A percentile compares a stretch with the other conserved stretches of the same genome.
These are phyloP conservation scores for Neoboletus subvelutipes DNA, from an alignment of 768 basidiomycete species.

Conservation along the genomic window DNA sequence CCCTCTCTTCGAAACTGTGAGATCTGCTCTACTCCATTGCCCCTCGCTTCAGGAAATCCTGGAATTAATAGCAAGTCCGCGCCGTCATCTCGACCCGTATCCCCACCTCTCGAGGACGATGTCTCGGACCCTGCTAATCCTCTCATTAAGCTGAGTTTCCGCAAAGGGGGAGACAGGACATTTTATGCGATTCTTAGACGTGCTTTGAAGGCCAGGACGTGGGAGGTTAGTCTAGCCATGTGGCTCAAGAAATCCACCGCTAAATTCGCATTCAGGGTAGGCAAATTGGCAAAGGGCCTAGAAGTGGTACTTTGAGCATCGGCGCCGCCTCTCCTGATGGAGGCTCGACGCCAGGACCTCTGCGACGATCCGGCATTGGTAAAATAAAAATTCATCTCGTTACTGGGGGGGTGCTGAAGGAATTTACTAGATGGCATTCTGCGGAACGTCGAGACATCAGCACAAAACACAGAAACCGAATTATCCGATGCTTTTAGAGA, in stretches of 20 bases:
- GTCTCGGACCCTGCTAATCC: constrained; percentile 34
- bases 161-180: constrained; percentile 83
- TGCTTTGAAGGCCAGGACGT: constrained; percentile 66
- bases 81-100: constrained; percentile 62
- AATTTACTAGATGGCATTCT: constrained; percentile 73
- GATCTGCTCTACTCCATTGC: constrained; percentile 77
- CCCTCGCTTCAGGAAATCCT: constrained; percentile 24
- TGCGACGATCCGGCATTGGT: constrained; percentile 33
- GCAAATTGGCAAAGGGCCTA: constrained; percentile 23
- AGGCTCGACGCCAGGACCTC: constrained; percentile 11
- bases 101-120: constrained; percentile 38
- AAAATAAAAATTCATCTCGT: neutral
- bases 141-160: constrained; percentile 82
- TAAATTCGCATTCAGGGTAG: constrained; percentile 26
- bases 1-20: constrained; percentile 74
- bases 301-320: constrained; percentile 24
- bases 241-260: neutral
- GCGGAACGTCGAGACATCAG: constrained; percentile 66
- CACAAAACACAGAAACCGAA: constrained; percentile 58
- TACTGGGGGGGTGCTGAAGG: constrained; percentile 4
- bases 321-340: constrained; percentile 18
- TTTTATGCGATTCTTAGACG: constrained; percentile 79
- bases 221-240: constrained; percentile 53
- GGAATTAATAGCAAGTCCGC: constrained; percentile 51
- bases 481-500: constrained; percentile 81